Evolutionary conservation across 2,329 filamentous ascomycete species (phyloP).

Genomic region (Aspergillus glaucus): DNA sequence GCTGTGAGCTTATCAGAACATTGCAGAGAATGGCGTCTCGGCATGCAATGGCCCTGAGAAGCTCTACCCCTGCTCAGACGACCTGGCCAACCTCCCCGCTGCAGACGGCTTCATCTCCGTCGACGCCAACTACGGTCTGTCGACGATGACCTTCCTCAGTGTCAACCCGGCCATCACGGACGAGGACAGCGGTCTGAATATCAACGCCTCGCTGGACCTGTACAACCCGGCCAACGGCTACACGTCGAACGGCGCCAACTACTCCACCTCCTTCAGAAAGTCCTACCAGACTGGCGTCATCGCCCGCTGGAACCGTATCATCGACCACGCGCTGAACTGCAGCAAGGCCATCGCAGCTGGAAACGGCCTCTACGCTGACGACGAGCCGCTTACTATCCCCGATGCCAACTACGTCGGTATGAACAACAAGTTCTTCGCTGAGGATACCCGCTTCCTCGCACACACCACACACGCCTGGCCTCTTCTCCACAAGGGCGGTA

Average conservation of each 20-base stretch:
- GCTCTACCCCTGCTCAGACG: conserved; percentile 10
- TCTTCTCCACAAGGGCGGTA: conserved; percentile 14
- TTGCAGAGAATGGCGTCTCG: conserved; percentile 12
- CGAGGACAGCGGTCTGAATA: conserved; percentile 5
- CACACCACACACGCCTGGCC: conserved; percentile 15
- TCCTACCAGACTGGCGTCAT: conserved; percentile 6
- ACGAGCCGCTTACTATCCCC: conserved; percentile 12
- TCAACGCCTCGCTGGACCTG: conserved; percentile 7
- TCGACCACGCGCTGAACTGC: conserved; percentile 3
- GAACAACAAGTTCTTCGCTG: conserved; percentile 16
- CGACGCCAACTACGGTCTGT: conserved; percentile 13
- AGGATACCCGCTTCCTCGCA: conserved; percentile 12
- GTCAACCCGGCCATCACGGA: conserved; percentile 9
- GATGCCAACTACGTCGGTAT: conserved; percentile 9
- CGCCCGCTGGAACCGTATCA: conserved; percentile 9
- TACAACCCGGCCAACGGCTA: conserved; percentile 11
- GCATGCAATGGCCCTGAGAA: conserved; percentile 14
- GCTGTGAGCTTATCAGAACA: conserved; percentile 14
- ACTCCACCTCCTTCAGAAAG: conserved; percentile 7
- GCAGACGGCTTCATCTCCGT: conserved; percentile 11
- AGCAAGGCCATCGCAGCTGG: conserved; percentile 7
- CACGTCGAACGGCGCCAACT: conserved; percentile 6
- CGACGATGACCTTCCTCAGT: conserved; percentile 12
- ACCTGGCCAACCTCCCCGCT: conserved; percentile 5
- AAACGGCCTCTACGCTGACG: conserved; percentile 8